Base-by-base conservation (phyloP, 805 yeast species). In the Blastobotrys americana region DNA sequence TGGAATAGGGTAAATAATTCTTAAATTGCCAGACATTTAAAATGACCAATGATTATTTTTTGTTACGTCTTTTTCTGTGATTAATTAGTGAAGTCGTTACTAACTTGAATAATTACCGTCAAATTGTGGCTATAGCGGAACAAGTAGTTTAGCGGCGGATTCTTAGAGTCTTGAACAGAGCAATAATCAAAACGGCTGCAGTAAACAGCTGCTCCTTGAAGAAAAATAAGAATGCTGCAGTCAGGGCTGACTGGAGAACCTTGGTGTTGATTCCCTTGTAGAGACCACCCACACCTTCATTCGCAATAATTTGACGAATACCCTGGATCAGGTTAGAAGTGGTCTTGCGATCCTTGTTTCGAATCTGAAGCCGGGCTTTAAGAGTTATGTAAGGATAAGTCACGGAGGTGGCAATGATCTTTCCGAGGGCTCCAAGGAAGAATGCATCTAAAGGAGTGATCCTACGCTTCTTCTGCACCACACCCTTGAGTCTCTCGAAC, bases 341-440 rank as follows among this genome's bases (percentile, higher is more conserved):
- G 42, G 45, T 43, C 8, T 55, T 51, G 22, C 58, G 64, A 35
- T 52, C 56, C 45, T 62, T 60, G 52, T 71, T 70, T 57, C 73
- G 74, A 55, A 87, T 67, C 66, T 88, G 96, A 84, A 86, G 80
- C 60, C 96, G 81, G 4, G 95, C 72, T 66, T 90, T 85, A 58
- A 89, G 68, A 3, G 97, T 89, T 59, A 88, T 61, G 64, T 87
- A 86, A 3, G 97, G 97, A 63, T 89, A 89, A 0, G 97, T 89
- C 45, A 80, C 73, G 20, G 82, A 72, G 9, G 96, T 89, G n/a
- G 97, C 95, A 46, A 84, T 72, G 52, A 89, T 72, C 66, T 89
- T 89, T 20, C 96, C 94, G 36, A 89, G 61, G 1, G 96, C 96
- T 20, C 97, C 97, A 47, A 88, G 70, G 51, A 84, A 65, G 57